Conservation (phyloP, 2,329 filamentous ascomycete genomes). For the Botrytis cinerea region DNA sequence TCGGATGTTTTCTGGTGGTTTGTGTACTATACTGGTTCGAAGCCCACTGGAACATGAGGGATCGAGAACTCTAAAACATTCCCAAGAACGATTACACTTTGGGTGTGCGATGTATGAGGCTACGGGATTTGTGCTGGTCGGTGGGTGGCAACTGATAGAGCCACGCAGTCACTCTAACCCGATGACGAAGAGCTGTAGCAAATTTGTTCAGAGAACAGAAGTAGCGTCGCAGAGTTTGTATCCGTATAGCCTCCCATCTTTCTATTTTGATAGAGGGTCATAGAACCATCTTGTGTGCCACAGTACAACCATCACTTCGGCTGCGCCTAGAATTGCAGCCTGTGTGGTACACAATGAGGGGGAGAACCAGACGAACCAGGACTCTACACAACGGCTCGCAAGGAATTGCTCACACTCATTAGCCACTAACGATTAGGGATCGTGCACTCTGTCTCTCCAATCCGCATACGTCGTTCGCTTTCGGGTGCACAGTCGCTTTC, state of each 20-base stretch:
- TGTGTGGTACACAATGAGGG: neutral
- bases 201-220: neutral
- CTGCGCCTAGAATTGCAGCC: neutral
- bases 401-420: neutral
- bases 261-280: too few relatives aligned
- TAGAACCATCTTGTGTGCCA: neutral
- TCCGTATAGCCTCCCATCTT: neutral
- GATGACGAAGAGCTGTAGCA: neutral
- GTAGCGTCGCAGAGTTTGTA: neutral
- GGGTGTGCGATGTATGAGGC: neutral
- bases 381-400: neutral
- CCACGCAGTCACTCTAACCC: constrained; percentile 1
- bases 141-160: neutral
- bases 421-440: neutral
- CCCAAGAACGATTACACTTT: neutral
- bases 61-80: neutral
- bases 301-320: neutral
- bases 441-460: neutral
- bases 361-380: neutral
- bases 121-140: neutral
- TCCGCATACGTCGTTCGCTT: neutral
- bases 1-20: neutral
- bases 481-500: neutral
- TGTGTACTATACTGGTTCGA: neutral
- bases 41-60: neutral